Base-by-base conservation (phyloP, 768 basidiomycete species). In the Mycena vitilis region DNA sequence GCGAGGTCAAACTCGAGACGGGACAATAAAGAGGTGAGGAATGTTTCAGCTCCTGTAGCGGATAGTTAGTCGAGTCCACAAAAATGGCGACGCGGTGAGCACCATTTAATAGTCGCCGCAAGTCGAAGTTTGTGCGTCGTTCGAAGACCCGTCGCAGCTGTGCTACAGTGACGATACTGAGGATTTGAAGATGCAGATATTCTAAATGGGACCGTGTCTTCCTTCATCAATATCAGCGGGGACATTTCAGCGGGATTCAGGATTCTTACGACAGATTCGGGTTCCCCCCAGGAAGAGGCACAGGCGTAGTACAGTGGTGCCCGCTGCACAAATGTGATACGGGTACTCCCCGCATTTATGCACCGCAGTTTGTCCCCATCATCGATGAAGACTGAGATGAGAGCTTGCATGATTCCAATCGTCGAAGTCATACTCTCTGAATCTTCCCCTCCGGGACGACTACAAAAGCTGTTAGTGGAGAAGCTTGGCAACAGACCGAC, bases 191-290 rank as follows among this genome's bases (percentile, higher is more conserved):
- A 77, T 99, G 93, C 10, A 99, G 83, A 79, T 98, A 98, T 78
- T 99, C 97, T 68, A 99, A 87, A 82, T 99, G 98, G 23, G 89
- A 87, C 63, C 97, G 88, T 71, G 93, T 91, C 97, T 99, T 90
- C 63, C 87, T 90, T 91, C 81, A 84, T 81, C 76, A 84, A 78
- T 66, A 74, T 80, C 75, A 82, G 74, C 73, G 69, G 71, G 60
- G 63, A 60, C 49, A 59, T 42, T 37, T 20, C 30, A 47, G 45
- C 56, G 48, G 30, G 40, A 53, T 53, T 15, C 38, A 45, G 57
- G 34, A 57, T 56, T 15, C 95, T 81, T 81, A 98, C 96, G 71
- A 98, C 91, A 68, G 93, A 94, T 79, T 98, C 98, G 0, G 98
- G 97, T 79, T 99, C 98, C 15, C 94, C 94, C 94, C 95, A 97